Evolutionary conservation across 2,329 filamentous ascomycete genomes (phyloP).

Genomic region (Paramyrothecium roridum): DNA sequence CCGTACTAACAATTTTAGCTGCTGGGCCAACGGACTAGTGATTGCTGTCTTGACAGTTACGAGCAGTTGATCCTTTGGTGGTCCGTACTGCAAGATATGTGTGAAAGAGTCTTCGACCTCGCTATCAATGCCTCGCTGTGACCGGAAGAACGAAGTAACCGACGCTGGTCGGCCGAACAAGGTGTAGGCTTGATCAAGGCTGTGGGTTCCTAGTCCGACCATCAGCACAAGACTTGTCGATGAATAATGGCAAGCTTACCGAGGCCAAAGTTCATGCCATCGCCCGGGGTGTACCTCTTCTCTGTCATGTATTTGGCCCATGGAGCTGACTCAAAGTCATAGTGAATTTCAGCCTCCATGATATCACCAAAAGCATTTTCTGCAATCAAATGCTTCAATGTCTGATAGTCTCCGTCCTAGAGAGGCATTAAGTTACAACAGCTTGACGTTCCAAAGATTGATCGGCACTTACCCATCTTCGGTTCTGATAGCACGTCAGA

Average conservation of each 20-base stretch:
- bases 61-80: constrained; percentile 24
- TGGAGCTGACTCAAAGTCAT: constrained; percentile 48
- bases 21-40: constrained; percentile 10
- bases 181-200: constrained; percentile 15
- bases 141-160: constrained; percentile 16
- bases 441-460: accelerated
- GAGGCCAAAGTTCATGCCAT: constrained; percentile 38
- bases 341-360: constrained; percentile 64
- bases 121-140: constrained; percentile 13
- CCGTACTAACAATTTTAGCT: constrained; percentile 12
- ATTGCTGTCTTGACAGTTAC: constrained; percentile 16
- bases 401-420: constrained; percentile 16
- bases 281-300: constrained; percentile 30
- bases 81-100: constrained; percentile 55
- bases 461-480: constrained; percentile 13
- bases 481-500: constrained; percentile 17
- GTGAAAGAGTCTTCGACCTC: constrained; percentile 47
- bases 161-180: constrained; percentile 12
- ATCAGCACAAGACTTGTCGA: too few species aligned
- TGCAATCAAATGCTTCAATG: constrained; percentile 8
- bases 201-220: constrained; percentile 11
- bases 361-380: constrained; percentile 43
- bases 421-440: not conserved
- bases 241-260: constrained; percentile 17
- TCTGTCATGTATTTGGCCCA: constrained; percentile 31